phyloP scores from a whole-genome alignment of 177 flowering plant genomes.

The Telopea speciosissima region DNA sequence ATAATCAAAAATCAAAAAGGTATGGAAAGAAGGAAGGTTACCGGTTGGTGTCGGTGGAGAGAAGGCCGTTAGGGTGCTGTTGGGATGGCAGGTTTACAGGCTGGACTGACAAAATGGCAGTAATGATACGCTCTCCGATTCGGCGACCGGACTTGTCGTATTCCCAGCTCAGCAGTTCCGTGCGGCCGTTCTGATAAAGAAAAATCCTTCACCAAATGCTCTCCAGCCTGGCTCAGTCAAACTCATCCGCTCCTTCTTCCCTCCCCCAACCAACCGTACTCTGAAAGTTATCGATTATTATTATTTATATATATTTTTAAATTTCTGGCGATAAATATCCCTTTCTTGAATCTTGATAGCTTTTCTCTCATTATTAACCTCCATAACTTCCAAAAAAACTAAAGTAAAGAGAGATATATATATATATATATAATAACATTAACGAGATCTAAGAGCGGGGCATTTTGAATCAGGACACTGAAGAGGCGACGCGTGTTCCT shows the following conservation, averaged over 20 bases:
- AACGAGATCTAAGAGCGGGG: constrained; percentile 12
- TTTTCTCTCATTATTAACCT: background rate
- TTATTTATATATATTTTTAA: too few relatives aligned
- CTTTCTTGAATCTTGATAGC: background rate
- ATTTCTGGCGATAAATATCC: background rate
- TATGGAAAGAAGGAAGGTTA: too few relatives aligned
- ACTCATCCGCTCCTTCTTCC: constrained; percentile 15
- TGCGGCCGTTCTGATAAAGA: constrained; percentile 19
- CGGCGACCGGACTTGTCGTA: constrained; percentile 73
- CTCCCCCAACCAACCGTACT: constrained; percentile 15
- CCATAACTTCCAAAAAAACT: constrained; percentile 24
- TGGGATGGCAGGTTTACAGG: constrained; percentile 49
- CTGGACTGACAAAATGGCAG: constrained; percentile 55
- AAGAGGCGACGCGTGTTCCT: constrained; percentile 42
- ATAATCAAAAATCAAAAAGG: too few relatives aligned
- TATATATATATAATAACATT: too few relatives aligned
- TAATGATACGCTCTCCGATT: constrained; percentile 65
- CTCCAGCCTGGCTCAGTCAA: constrained; percentile 67
- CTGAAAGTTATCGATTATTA: constrained; percentile 7
- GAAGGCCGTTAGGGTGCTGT: constrained; percentile 29
- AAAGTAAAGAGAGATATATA: background rate
- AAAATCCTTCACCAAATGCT: constrained; percentile 28
- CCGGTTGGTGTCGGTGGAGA: constrained; percentile 33
- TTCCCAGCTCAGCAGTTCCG: constrained; percentile 49
- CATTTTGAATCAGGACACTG: constrained; percentile 14